Percentiles rank a stretch among this genome's conserved stretches.
phyloP scores from a whole-genome alignment of 2,329 filamentous ascomycete species.

The Cercospora sp. region DNA sequence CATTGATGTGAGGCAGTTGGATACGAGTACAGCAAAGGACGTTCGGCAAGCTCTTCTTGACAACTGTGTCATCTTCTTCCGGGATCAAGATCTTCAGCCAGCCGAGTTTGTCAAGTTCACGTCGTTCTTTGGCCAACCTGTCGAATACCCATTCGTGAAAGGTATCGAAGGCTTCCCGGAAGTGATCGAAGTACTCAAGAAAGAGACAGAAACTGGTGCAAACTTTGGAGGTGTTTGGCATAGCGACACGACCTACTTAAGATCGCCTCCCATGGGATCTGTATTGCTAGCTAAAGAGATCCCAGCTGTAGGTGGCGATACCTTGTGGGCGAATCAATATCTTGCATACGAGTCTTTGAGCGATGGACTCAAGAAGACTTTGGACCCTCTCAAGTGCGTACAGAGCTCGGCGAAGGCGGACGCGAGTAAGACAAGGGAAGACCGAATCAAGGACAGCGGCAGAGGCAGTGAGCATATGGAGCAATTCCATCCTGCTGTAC shows the following conservation, averaged over 20 bases:
- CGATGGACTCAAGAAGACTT: slow-evolving; percentile 74
- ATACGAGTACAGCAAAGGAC: slow-evolving; percentile 67
- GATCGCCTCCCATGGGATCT: slow-evolving; percentile 28
- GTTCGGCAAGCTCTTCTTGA: slow-evolving; percentile 71
- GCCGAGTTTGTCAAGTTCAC: slow-evolving; percentile 67
- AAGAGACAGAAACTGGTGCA: slow-evolving; percentile 25
- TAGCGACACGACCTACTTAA: slow-evolving; percentile 27
- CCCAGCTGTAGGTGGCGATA: slow-evolving; percentile 67
- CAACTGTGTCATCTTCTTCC: slow-evolving; percentile 75
- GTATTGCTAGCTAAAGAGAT: slow-evolving; percentile 28
- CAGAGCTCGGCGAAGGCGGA: slow-evolving; percentile 72
- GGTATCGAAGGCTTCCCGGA: slow-evolving; percentile 30
- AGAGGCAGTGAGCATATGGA: slow-evolving; percentile 72
- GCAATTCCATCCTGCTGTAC: slow-evolving; percentile 71
- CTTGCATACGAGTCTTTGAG: slow-evolving; percentile 80
- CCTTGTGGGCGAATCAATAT: slow-evolving; percentile 74
- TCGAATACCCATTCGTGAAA: slow-evolving; percentile 30
- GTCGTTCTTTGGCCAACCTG: slow-evolving; percentile 76
- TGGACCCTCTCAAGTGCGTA: slow-evolving; percentile 60
- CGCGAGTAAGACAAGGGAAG: slow-evolving; percentile 31
- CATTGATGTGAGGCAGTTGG: slow-evolving; percentile 68
- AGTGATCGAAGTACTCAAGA: slow-evolving; percentile 32
- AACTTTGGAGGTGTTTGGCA: slow-evolving; percentile 36
- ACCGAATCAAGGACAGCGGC: slow-evolving; percentile 62
- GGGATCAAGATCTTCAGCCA: slow-evolving; percentile 71